phyloP scores from a whole-genome alignment of 768 basidiomycete genomes.

The Leccinum uliginosum region DNA sequence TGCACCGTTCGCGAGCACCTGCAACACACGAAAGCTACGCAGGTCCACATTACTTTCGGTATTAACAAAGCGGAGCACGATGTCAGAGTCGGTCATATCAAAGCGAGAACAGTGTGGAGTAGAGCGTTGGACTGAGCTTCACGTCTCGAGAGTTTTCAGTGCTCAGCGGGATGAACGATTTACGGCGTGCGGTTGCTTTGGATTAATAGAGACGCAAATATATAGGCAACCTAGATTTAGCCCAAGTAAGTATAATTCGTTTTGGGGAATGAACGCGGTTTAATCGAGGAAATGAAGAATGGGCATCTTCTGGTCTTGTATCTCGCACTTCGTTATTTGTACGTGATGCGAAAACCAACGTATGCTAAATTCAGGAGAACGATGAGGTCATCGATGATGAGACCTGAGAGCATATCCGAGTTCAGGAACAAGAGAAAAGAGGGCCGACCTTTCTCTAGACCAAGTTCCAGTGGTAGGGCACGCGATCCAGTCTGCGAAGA shows the following conservation, averaged over 20 bases:
- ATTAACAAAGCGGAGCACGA: constrained; percentile 37
- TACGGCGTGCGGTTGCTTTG: constrained; percentile 5
- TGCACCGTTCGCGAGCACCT: constrained; percentile 26
- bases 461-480: neutral
- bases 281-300: constrained; percentile 12
- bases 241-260: constrained; percentile 19
- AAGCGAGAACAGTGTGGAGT: neutral
- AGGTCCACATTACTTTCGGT: constrained; percentile 31
- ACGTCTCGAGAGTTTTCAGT: neutral
- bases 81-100: constrained; percentile 32
- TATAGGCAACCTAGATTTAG: constrained; percentile 20
- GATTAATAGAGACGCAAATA: constrained; percentile 6
- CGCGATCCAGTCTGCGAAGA: neutral
- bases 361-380: constrained; percentile 23
- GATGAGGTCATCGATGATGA: constrained; percentile 18
- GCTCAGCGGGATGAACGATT: neutral
- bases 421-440: constrained; percentile 2
- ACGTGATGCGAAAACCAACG: constrained; percentile 23
- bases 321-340: constrained; percentile 18
- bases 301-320: constrained; percentile 1
- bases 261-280: constrained; percentile 14
- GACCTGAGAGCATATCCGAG: constrained; percentile 1
- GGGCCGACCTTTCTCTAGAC: neutral
- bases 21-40: constrained; percentile 42
- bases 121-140: neutral